A percentile compares a stretch with the other conserved stretches of the same genome.
Conservation (phyloP, 1,284 basidiomycete genomes). For the Tetrapyrgos nigripes region DNA sequence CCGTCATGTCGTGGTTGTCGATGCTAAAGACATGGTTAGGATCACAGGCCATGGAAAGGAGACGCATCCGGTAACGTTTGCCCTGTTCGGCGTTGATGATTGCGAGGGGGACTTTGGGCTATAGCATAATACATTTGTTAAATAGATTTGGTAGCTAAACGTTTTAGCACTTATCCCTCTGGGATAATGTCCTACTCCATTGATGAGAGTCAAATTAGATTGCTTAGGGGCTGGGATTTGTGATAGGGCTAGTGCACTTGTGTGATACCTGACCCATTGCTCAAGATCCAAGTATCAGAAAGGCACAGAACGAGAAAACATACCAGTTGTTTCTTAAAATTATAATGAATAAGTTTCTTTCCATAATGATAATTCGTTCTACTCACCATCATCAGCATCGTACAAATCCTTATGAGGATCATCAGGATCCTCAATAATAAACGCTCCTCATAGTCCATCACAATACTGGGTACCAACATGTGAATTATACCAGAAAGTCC, state of each 20-base stretch:
- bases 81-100: conserved; percentile 31
- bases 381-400: conserved; percentile 18
- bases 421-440: conserved; percentile 15
- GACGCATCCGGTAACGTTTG: conserved; percentile 48
- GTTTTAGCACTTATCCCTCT: background rate
- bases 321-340: conserved; percentile 17
- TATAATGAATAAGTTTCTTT: background rate
- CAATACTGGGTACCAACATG: too few species aligned
- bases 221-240: too few species aligned
- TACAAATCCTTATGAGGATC: conserved; percentile 19
- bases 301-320: background rate
- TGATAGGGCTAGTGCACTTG: background rate
- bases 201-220: too few species aligned
- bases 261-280: background rate
- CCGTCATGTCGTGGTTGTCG: conserved; percentile 42
- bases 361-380: too few species aligned
- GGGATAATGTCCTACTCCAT: background rate
- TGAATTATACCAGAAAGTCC: too few species aligned
- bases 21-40: conserved; percentile 48
- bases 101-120: too few species aligned
- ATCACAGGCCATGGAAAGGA: conserved; percentile 48
- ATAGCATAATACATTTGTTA: too few species aligned
- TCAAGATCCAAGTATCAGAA: background rate
- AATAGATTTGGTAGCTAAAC: background rate
- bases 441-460: conserved; percentile 20